phyloP scores from a whole-genome alignment of 208 protist genomes.

The Acanthamoeba sp. region DNA sequence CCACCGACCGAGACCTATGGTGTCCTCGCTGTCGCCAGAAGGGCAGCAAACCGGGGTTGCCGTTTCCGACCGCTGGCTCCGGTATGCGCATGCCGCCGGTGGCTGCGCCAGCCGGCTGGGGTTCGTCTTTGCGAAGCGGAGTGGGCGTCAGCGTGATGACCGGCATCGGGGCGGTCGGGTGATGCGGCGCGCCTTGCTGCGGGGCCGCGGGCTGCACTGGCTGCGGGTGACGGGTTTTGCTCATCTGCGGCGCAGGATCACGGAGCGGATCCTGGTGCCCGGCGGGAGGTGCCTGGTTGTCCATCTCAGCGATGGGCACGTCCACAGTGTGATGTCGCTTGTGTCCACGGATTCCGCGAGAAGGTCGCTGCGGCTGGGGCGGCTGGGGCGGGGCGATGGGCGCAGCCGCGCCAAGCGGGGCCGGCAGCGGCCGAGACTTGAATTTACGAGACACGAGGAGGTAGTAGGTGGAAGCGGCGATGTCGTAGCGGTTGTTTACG shows the following conservation, averaged over 20 bases:
- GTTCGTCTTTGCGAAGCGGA: neutral
- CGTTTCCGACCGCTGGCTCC: neutral
- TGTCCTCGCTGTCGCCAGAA: constrained; percentile 56
- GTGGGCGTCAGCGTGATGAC: constrained; percentile 16
- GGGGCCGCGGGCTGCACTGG: neutral
- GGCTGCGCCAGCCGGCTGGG: neutral
- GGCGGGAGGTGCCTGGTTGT: neutral
- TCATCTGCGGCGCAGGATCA: constrained; percentile 2
- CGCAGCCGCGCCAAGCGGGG: neutral
- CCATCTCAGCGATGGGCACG: constrained; percentile 26
- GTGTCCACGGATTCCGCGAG: constrained; percentile 23
- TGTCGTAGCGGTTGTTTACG: constrained; percentile 60
- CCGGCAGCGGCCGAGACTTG: neutral
- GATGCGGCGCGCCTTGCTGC: neutral
- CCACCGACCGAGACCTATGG: constrained; percentile 13
- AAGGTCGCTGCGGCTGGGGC: neutral
- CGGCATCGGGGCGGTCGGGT: neutral
- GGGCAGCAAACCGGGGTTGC: constrained; percentile 2
- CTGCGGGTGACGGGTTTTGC: neutral
- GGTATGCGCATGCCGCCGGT: neutral
- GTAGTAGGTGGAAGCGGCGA: constrained; percentile 66
- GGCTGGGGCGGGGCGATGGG: neutral
- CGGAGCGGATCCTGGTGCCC: neutral
- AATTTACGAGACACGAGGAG: constrained; percentile 33
- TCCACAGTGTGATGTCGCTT: constrained; percentile 57